These are phyloP conservation scores for Shiraia sp. DNA, from an alignment of 2,329 filamentous ascomycete species.

Conservation along the genomic window DNA sequence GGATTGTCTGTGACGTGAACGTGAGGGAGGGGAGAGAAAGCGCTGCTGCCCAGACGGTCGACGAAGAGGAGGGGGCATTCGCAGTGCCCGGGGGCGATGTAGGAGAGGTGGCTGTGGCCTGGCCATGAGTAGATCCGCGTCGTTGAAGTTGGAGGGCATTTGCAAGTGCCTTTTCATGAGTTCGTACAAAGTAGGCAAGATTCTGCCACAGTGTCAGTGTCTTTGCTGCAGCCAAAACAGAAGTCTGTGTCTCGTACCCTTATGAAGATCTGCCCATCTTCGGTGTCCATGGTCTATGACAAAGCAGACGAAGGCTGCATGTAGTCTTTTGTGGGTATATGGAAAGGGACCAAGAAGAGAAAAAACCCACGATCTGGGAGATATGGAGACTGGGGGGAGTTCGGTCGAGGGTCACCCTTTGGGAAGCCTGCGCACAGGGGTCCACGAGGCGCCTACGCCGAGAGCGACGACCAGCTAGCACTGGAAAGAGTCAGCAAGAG, in stretches of 20 bases:
- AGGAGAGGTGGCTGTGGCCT: conserved; percentile 45
- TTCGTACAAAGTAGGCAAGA: conserved; percentile 92
- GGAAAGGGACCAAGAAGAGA: conserved; percentile 8
- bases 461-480: conserved; percentile 24
- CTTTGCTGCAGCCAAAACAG: not conserved
- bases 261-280: conserved; percentile 88
- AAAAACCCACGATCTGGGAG: conserved; percentile 9
- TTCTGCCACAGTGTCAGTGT: conserved; percentile 63
- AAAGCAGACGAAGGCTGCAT: conserved; percentile 38
- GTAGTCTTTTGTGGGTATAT: conserved; percentile 25
- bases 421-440: conserved; percentile 17
- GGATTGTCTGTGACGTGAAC: conserved; percentile 82
- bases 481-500: conserved; percentile 29
- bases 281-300: conserved; percentile 69
- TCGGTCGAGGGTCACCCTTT: conserved; percentile 14
- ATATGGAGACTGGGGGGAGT: conserved; percentile 12
- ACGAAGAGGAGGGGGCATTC: conserved; percentile 61
- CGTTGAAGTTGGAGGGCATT: conserved; percentile 89
- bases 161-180: conserved; percentile 94
- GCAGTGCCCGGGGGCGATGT: conserved; percentile 43
- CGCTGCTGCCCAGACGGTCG: conserved; percentile 76
- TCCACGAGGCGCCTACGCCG: conserved; percentile 24
- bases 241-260: conserved; percentile 61
- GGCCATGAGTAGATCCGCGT: conserved; percentile 69
- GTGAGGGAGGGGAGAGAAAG: conserved; percentile 83